Percentiles rank a stretch among this genome's conserved stretches.
Evolutionary conservation across 257 asterid species (phyloP).

Genomic region (Coffea eugenioides): DNA sequence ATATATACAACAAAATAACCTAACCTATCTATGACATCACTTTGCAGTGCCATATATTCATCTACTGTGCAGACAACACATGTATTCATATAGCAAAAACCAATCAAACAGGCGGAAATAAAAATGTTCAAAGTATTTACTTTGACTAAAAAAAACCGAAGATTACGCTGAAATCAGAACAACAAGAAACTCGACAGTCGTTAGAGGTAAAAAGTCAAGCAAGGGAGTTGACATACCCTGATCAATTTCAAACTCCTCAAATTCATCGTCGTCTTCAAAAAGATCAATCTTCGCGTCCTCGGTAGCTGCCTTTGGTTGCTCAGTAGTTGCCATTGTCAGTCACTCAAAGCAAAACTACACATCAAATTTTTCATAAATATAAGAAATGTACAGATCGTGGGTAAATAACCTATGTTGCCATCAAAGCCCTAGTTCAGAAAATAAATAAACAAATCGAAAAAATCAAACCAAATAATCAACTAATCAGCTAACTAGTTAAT

Average conservation of each 20-base stretch:
- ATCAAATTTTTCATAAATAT: no score
- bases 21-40: neutral
- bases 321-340: constrained; percentile 58
- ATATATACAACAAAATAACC: neutral
- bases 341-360: constrained; percentile 1
- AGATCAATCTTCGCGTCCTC: constrained; percentile 75
- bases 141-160: no score
- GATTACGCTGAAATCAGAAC: neutral
- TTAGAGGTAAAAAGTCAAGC: neutral
- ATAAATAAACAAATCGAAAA: no score
- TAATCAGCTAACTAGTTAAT: no score
- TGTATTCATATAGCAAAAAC: no score
- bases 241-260: constrained; percentile 77
- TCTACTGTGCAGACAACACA: neutral
- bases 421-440: neutral
- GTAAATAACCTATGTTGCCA: no score
- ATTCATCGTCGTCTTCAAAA: constrained; percentile 85
- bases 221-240: constrained; percentile 36
- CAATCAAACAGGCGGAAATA: neutral
- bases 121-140: neutral
- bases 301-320: constrained; percentile 58
- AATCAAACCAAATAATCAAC: neutral
- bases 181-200: no score
- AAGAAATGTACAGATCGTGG: no score
- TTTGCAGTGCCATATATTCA: neutral